Evolutionary conservation across 176 grass and related monocot species (phyloP), one percentile per base, ranked within the genome.

Genomic region (Rhynchospora pubera): DNA sequence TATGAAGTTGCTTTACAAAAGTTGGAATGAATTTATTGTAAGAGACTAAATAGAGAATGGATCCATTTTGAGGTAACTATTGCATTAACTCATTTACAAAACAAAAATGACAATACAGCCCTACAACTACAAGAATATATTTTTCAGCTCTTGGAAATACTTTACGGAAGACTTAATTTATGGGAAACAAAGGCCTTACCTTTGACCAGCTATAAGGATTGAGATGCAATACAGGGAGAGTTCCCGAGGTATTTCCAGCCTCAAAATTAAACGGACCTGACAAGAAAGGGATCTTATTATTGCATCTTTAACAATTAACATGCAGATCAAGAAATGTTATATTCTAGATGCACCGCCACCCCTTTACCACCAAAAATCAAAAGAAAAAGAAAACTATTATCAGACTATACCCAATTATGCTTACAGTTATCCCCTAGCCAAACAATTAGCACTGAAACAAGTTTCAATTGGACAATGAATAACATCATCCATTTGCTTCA

Each of bases 141-240:
- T 4, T 74, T 74, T 51, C 1, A 74, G 9, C 13, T 51, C 7
- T 50, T 15, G 50, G 19, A 73, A 73, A 6, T 73, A 73, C 62
- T 14, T 9, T 32, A 65, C 11, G 32, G 12, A 65, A 30, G 26
- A 5, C 62, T 19, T 65, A 11, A 74, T 74, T 9, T 22, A 51
- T 39, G 34, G 34, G 34, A 76, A 16, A 78, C 28, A 47, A 56
- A 79, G 24, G n/a, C 1, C 34, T 66, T 82, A 92, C 94, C 87
- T 93, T 97, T 19, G 94, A 97, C 92, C 92, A 97, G 68, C 90
- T 92, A 28, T 92, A 94, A 7, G 90, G 92, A 84, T 97, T 94
- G 83, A 94, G 87, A 82, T 94, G 87, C 60, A 97, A 86, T 47
- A 48, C 60, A n/a, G 95, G 87, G 10, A 97, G 60, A 22, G 84